A percentile compares a stretch with the other conserved stretches of the same genome.
Conservation (phyloP, 2,329 filamentous ascomycete genomes). For the Epichloe scottii region DNA sequence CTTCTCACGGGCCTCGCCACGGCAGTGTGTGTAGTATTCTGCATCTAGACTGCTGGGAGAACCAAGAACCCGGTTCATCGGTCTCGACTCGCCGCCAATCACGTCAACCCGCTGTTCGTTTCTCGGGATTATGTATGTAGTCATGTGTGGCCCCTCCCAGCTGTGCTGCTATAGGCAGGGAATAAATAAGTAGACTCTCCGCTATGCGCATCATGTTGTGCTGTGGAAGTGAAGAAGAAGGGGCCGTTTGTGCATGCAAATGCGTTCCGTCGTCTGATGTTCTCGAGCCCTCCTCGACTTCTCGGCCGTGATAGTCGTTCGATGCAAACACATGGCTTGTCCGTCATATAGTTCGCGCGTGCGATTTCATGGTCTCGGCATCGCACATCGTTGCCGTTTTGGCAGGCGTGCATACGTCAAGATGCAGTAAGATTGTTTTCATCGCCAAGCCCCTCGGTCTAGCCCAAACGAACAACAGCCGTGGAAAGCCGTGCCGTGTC, state of each 20-base stretch:
- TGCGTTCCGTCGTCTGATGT: neutral
- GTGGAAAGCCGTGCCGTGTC: constrained; percentile 4
- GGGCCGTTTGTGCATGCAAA: too few species aligned
- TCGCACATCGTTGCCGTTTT: neutral
- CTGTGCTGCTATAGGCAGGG: too few species aligned
- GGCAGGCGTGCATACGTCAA: neutral
- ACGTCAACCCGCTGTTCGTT: neutral
- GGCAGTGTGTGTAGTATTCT: neutral
- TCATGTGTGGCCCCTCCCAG: neutral
- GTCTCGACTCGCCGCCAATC: neutral
- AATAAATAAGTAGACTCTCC: too few species aligned
- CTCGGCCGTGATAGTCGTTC: neutral
- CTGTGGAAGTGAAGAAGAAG: too few species aligned
- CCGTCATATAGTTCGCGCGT: neutral
- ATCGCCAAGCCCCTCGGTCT: neutral
- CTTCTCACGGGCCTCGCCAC: neutral
- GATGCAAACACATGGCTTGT: neutral
- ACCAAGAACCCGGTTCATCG: neutral
- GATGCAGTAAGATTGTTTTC: neutral
- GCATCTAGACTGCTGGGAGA: neutral
- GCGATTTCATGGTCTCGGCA: neutral
- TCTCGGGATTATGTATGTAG: too few species aligned
- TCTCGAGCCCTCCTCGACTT: neutral
- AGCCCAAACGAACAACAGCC: neutral
- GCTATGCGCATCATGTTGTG: too few species aligned